Percentiles rank a stretch among this genome's conserved stretches.
phyloP scores from a whole-genome alignment of 345 rosid species.

The Citrus australasica region DNA sequence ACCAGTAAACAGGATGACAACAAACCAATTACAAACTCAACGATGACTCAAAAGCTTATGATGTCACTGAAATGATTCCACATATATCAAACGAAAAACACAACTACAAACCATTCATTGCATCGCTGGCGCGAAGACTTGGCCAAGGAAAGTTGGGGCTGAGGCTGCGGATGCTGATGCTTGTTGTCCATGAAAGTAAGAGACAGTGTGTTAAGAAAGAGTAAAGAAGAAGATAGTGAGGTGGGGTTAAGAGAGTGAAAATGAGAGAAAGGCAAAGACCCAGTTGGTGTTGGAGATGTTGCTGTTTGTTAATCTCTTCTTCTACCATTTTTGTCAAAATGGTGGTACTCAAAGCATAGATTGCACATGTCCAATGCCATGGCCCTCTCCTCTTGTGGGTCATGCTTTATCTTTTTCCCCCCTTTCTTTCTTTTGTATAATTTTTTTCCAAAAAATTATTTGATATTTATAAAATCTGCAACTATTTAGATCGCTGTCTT shows the following conservation, averaged over 20 bases:
- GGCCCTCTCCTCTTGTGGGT: conserved; percentile 47
- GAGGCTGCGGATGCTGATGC: conserved; percentile 32
- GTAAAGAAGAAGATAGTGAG: conserved; percentile 6
- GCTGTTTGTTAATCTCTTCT: conserved; percentile 23
- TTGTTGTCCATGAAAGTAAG: conserved; percentile 58
- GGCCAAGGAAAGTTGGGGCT: conserved; percentile 60
- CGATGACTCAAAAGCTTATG: neutral
- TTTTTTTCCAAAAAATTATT: neutral
- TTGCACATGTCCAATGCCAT: conserved; percentile 37
- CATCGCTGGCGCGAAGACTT: conserved; percentile 81
- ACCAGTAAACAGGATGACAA: too few species aligned
- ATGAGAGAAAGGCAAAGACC: conserved; percentile 22
- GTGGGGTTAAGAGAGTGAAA: conserved; percentile 15
- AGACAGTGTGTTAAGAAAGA: neutral
- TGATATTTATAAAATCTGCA: neutral
- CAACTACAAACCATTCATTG: conserved; percentile 74
- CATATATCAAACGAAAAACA: neutral
- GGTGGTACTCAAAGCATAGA: conserved; percentile 34
- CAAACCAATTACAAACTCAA: neutral
- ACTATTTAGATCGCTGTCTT: neutral
- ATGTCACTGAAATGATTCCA: neutral
- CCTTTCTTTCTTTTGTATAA: neutral
- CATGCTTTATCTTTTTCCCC: conserved; percentile 11
- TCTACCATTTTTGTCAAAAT: conserved; percentile 39
- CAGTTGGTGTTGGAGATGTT: conserved; percentile 34